Evolutionary conservation across 768 basidiomycete genomes (phyloP), one percentile per base, ranked within the genome.

Genomic region (Tulasnella sp.): DNA sequence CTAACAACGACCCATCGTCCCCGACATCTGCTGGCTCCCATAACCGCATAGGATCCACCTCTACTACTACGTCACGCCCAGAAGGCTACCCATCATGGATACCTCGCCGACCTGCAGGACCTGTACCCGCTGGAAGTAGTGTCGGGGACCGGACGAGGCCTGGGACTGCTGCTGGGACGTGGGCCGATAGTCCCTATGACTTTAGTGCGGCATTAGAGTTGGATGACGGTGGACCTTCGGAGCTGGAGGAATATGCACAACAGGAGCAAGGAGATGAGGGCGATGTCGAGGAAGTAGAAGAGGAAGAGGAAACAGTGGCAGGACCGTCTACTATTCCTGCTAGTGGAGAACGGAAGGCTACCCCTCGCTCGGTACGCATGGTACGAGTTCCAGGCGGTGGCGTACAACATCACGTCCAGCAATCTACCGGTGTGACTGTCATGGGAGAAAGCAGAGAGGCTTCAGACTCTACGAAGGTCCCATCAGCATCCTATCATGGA

Each of bases 291-390:
- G 32, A 27, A 3, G 7, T 61, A 17, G 42, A 45, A 15, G 27
- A 27, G 47, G 26, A 27, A 19, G 44, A 49, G 17, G 45, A 23
- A 15, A 19, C 30, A 48, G 45, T 48, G 7, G 27, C 23, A 3
- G 23, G 19, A n/a, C 56, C 44, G 15, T 29, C 44, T 7, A 49
- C 49, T 80, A 5, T 80, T 26, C 73, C 77, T 56, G 60, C 34
- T 61, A 67, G 17, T 53, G 56, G 75, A 4, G 88, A 88, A n/a
- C 78, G 88, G 42, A 86, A 81, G 65, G 79, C 88, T 0, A 87
- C 86, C 0, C 85, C 86, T 21, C 83, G 88, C 27, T 88, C 86
- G 1, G 85, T 91, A 15, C 81, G 88, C 62, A 87, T 91, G 59
- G 84, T 90, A 65, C 85, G 80, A 63, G 71, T 88, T 51, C 80